A percentile compares a stretch with the other conserved stretches of the same genome.
Evolutionary conservation across 2,329 filamentous ascomycete species (phyloP).

Genomic region (Gyromitra esculenta): DNA sequence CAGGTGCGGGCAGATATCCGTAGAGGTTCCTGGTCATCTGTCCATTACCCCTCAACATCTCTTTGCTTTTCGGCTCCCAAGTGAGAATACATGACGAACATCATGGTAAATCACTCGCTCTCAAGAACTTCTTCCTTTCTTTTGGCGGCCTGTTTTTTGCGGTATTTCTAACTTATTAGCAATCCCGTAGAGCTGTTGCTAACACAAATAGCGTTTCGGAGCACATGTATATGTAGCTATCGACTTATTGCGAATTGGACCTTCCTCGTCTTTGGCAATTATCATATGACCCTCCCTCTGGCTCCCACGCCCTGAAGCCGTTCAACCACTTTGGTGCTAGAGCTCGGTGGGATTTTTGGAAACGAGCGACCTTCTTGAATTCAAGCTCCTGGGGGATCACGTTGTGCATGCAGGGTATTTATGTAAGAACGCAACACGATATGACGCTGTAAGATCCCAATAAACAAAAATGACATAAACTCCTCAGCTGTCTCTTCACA

Average conservation of each 20-base stretch:
- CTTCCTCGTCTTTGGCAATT: neutral
- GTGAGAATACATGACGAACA: neutral
- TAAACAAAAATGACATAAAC: neutral
- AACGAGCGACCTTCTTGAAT: neutral
- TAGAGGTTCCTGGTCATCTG: neutral
- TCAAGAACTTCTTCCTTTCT: neutral
- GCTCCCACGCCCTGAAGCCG: neutral
- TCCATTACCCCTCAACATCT: neutral
- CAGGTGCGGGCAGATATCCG: neutral
- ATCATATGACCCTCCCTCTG: neutral
- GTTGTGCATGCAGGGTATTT: slow-evolving; percentile 13
- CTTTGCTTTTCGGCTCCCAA: neutral
- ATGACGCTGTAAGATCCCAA: slow-evolving; percentile 1
- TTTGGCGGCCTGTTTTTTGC: neutral
- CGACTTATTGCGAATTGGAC: neutral
- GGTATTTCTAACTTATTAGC: neutral
- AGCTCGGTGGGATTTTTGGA: neutral
- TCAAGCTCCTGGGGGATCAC: neutral
- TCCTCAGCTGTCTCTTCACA: slow-evolving; percentile 2
- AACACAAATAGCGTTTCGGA: neutral
- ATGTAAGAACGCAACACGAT: slow-evolving; percentile 13
- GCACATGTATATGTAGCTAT: neutral
- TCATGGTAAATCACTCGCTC: neutral
- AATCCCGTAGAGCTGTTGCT: neutral
- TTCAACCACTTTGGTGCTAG: neutral